Evolutionary conservation across 306 rosid species (phyloP).

Genomic region (Acacia acuminata): DNA sequence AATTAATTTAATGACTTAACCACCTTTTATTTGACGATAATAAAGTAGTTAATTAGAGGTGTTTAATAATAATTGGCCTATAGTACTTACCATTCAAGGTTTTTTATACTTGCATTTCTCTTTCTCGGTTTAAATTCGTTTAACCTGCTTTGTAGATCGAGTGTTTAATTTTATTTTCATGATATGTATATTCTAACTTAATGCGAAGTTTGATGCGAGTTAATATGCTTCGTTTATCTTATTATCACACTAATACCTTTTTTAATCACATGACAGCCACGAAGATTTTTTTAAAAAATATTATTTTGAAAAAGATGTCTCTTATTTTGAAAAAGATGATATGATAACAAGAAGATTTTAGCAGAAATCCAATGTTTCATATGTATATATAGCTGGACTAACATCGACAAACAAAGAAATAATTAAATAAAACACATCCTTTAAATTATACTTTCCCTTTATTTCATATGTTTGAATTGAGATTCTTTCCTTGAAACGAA

Average conservation of each 20-base stretch:
- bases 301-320: too few relatives aligned
- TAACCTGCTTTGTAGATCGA: not conserved
- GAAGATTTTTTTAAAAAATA: too few relatives aligned
- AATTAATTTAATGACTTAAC: too few relatives aligned
- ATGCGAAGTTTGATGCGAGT: not conserved
- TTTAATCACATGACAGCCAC: not conserved
- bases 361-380: not conserved
- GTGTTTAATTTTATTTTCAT: not conserved
- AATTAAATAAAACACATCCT: not conserved
- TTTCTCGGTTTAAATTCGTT: not conserved
- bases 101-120: not conserved
- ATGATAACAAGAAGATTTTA: not conserved
- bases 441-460: not conserved
- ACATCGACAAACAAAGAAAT: not conserved
- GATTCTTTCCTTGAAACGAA: conserved; percentile 14
- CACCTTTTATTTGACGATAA: too few relatives aligned
- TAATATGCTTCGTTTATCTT: not conserved
- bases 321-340: too few relatives aligned
- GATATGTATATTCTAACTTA: not conserved
- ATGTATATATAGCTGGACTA: not conserved
- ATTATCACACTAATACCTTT: not conserved
- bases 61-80: too few relatives aligned
- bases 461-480: not conserved
- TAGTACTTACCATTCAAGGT: not conserved
- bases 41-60: too few relatives aligned